Percentiles rank a stretch among this genome's conserved stretches.
Evolutionary conservation across 805 yeast species (phyloP).

Genomic region (Schizosaccharomyces lindneri): DNA sequence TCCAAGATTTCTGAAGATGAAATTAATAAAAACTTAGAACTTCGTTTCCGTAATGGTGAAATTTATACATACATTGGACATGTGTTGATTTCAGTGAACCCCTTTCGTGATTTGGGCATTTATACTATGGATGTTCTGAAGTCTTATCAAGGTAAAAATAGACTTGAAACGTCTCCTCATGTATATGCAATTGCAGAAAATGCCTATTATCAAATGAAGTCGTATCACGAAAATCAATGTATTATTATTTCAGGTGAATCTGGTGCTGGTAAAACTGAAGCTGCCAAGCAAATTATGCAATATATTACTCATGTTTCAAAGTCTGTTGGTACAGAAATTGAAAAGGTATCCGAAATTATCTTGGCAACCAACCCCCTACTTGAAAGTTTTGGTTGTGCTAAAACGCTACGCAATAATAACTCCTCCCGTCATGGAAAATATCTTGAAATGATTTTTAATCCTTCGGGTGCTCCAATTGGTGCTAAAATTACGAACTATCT

Average conservation of each 20-base stretch:
- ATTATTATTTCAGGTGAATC: constrained; percentile 95
- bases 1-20: constrained; percentile 77
- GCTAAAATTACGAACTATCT: constrained; percentile 90
- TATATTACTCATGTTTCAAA: constrained; percentile 56
- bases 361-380: constrained; percentile 83
- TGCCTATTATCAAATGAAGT: constrained; percentile 85
- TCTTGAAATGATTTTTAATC: constrained; percentile 68
- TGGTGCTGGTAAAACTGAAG: constrained; percentile 97
- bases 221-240: constrained; percentile 85
- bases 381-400: constrained; percentile 85
- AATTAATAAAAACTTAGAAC: constrained; percentile 72
- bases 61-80: constrained; percentile 88
- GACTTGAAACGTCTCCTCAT: constrained; percentile 84
- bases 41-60: constrained; percentile 67
- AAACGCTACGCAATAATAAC: constrained; percentile 68
- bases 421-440: constrained; percentile 86
- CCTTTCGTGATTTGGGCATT: constrained; percentile 87
- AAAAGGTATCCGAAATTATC: constrained; percentile 86
- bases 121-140: constrained; percentile 58
- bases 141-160: constrained; percentile 68
- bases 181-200: constrained; percentile 94
- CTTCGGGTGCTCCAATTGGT: constrained; percentile 65
- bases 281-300: constrained; percentile 82
- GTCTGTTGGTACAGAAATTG: constrained; percentile 32
- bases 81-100: constrained; percentile 85